These are phyloP conservation scores for Neurospora sublineolata DNA, from an alignment of 495 filamentous ascomycete species.

Conservation along the genomic window DNA sequence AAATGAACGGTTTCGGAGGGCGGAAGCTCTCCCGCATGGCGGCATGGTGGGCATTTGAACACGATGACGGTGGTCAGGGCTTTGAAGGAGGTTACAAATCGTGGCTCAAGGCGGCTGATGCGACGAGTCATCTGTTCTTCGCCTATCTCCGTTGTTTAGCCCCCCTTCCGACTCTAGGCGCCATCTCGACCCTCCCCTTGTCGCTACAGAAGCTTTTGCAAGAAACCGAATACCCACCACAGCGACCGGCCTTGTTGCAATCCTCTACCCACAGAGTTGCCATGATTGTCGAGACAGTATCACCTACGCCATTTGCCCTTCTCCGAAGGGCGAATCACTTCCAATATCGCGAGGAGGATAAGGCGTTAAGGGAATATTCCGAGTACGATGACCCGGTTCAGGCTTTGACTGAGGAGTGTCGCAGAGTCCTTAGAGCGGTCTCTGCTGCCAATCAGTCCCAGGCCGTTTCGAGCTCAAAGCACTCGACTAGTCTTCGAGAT, in stretches of 20 bases:
- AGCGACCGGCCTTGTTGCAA: constrained; percentile 65
- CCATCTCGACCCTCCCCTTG: constrained; percentile 74
- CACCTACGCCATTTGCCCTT: constrained; percentile 85
- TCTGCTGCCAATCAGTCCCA: constrained; percentile 78
- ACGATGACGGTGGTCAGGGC: constrained; percentile 72
- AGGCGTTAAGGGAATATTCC: constrained; percentile 68
- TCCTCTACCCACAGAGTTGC: constrained; percentile 76
- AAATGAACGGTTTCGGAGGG: constrained; percentile 86
- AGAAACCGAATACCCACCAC: constrained; percentile 90
- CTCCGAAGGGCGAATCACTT: constrained; percentile 88
- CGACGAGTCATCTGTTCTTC: constrained; percentile 93
- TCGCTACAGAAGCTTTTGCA: constrained; percentile 82
- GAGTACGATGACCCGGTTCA: constrained; percentile 81
- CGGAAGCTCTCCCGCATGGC: constrained; percentile 90
- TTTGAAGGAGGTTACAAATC: constrained; percentile 90
- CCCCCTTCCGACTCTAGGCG: constrained; percentile 60
- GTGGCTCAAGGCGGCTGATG: constrained; percentile 80
- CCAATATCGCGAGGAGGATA: constrained; percentile 82
- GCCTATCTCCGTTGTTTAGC: constrained; percentile 86
- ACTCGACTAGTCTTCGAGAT: constrained; percentile 60
- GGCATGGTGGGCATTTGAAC: constrained; percentile 98
- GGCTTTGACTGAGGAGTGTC: constrained; percentile 86
- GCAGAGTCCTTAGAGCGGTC: constrained; percentile 77
- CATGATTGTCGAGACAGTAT: constrained; percentile 94
- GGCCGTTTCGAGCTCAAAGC: constrained; percentile 49